phyloP scores from a whole-genome alignment of 805 yeast genomes.

The Maudiozyma saulgeensis region DNA sequence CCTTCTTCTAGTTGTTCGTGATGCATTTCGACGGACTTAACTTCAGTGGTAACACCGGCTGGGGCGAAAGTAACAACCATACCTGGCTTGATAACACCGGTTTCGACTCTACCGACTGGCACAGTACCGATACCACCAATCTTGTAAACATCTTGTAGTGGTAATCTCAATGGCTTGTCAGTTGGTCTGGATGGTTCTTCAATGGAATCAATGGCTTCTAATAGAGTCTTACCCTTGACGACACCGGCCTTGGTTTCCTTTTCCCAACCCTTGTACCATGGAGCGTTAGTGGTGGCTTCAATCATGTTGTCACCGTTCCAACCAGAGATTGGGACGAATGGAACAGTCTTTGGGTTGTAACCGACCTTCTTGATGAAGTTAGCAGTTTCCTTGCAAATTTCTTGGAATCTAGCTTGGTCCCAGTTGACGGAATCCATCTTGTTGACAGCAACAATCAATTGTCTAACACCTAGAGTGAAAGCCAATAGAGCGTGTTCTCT shows the following conservation, averaged over 20 bases:
- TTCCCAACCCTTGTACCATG: conserved; percentile 84
- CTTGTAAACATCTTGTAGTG: conserved; percentile 87
- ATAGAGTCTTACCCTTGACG: conserved; percentile 68
- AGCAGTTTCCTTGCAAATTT: conserved; percentile 65
- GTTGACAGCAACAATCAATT: conserved; percentile 84
- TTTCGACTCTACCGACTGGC: conserved; percentile 91
- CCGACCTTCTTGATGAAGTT: conserved; percentile 81
- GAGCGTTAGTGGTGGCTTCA: conserved; percentile 70
- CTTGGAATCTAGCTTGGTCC: conserved; percentile 73
- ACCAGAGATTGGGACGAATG: conserved; percentile 87
- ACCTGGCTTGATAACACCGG: conserved; percentile 87
- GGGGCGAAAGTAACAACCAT: conserved; percentile 86
- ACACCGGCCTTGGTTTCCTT: conserved; percentile 68
- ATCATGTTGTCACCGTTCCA: conserved; percentile 93
- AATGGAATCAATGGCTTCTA: conserved; percentile 77
- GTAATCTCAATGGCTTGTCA: conserved; percentile 82
- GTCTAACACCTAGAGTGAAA: conserved; percentile 80
- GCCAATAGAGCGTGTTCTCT: conserved; percentile 91
- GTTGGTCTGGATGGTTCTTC: conserved; percentile 76
- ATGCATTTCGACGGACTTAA: conserved; percentile 84
- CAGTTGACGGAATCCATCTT: conserved; percentile 92
- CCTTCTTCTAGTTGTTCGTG: conserved; percentile 73
- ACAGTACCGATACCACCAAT: conserved; percentile 88
- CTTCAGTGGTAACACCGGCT: conserved; percentile 83
- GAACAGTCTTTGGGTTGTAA: conserved; percentile 71